A percentile compares a stretch with the other conserved stretches of the same genome.
phyloP scores from a whole-genome alignment of 805 yeast genomes.

The Yamadazyma endophytica region DNA sequence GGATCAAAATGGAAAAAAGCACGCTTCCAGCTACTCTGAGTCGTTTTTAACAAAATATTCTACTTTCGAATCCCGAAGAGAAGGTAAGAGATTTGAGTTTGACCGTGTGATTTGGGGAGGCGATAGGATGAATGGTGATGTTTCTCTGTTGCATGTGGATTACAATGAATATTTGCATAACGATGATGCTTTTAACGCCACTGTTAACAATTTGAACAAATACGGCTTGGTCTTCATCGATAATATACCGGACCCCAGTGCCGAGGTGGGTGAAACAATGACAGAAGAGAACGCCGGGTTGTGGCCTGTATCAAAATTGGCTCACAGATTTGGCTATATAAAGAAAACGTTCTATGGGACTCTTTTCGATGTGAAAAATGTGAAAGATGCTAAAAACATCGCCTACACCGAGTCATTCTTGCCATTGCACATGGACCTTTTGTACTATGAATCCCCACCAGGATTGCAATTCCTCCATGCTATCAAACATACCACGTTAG shows the following conservation, averaged over 20 bases:
- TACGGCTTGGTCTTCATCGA: constrained; percentile 56
- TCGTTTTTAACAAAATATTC: constrained; percentile 46
- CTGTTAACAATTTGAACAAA: constrained; percentile 44
- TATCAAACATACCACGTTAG: constrained; percentile 49
- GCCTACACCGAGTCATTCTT: constrained; percentile 63
- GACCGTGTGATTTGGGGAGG: constrained; percentile 38
- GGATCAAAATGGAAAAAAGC: constrained; percentile 21
- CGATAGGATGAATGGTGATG: constrained; percentile 18
- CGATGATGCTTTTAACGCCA: constrained; percentile 28
- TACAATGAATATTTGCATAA: constrained; percentile 38
- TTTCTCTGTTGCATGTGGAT: constrained; percentile 17
- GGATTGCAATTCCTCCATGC: constrained; percentile 70
- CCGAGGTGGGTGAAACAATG: constrained; percentile 18
- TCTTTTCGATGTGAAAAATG: constrained; percentile 60
- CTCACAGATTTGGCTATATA: constrained; percentile 60
- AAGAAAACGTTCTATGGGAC: constrained; percentile 70
- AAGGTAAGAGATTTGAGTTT: constrained; percentile 33
- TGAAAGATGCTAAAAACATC: constrained; percentile 53
- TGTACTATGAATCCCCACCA: constrained; percentile 78
- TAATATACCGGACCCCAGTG: constrained; percentile 44
- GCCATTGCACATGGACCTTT: constrained; percentile 74
- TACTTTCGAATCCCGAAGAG: constrained; percentile 22
- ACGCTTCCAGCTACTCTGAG: constrained; percentile 35
- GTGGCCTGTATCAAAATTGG: constrained; percentile 39
- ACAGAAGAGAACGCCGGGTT: constrained; percentile 36